Evolutionary conservation across 768 basidiomycete species (phyloP), one percentile per base, ranked within the genome.

Genomic region (Boletus insuetus): DNA sequence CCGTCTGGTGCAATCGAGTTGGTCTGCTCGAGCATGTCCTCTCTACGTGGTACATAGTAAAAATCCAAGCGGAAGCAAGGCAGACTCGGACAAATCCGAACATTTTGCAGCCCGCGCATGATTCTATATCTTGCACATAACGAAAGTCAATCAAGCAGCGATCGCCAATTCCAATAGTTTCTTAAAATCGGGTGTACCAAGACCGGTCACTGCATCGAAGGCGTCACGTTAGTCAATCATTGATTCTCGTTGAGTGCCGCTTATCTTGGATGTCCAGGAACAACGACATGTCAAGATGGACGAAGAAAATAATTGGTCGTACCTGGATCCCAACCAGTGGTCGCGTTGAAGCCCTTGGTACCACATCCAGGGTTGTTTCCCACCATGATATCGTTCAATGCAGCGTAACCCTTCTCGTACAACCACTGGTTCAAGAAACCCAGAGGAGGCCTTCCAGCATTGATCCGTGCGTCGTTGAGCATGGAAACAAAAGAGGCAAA

Each of bases 351-450:
- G 6, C 86, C 86, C 20, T 67, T 62, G 1, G 86, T 87, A 6
- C 84, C 84, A 63, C 86, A 87, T 11, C 79, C 80, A 1, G 75
- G 75, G 53, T 84, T 83, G 47, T 78, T 77, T 0, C 86, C 86
- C 11, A 62, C 49, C 0, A 80, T 82, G 59, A 87, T 79, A 59
- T 88, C 86, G 53, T 83, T 85, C 51, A 87, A 72, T 0, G 59
- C 64, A 5, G 54, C 10, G 17, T 54, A 55, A 0, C 73, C 74
- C 20, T 39, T 56, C 14, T 60, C 48, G 64, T 88, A 87, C 3
- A 87, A 51, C 45, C 84, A 72, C 3, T 84, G 86, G 66, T 87
- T 87, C 56, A 89, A 71, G 70, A 87, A 86, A 0, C 86, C 86
- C n/a, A 88, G 70, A 26, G 84, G 53, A 11, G 69, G 61, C 47